A percentile compares a stretch with the other conserved stretches of the same genome.
These are phyloP conservation scores for Apostasia ramifera DNA, from an alignment of 106 monocot species.

Conservation along the genomic window DNA sequence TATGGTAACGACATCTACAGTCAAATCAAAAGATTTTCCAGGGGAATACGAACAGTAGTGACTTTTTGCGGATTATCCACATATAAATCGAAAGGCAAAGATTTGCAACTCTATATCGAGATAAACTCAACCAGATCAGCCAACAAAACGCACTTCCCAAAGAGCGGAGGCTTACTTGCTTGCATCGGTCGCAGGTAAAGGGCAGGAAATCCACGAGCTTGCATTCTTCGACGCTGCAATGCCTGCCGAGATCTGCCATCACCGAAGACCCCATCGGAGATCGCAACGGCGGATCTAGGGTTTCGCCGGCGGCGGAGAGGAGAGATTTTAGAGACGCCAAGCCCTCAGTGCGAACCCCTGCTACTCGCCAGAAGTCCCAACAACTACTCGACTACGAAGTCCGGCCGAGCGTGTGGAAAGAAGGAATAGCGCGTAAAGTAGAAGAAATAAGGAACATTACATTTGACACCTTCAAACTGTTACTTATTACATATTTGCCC, in stretches of 20 bases:
- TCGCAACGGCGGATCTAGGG: not conserved
- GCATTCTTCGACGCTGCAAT: constrained; percentile 8
- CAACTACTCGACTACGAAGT: too few species aligned
- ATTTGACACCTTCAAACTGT: too few species aligned
- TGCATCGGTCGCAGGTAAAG: constrained; percentile 8
- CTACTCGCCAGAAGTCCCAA: too few species aligned
- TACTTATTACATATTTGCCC: too few species aligned
- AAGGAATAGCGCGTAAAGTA: not conserved
- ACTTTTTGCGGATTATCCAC: too few species aligned
- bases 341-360: not conserved
- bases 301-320: not conserved
- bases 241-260: not conserved
- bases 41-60: too few species aligned
- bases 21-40: too few species aligned
- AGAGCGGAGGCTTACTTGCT: not conserved
- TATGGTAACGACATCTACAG: too few species aligned
- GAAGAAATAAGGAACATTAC: too few species aligned
- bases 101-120: too few species aligned
- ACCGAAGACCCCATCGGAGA: not conserved
- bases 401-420: not conserved
- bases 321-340: not conserved
- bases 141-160: not conserved
- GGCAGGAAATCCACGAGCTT: constrained; percentile 6
- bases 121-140: too few species aligned
- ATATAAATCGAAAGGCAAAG: too few species aligned